A percentile compares a stretch with the other conserved stretches of the same genome.
Conservation (phyloP, 169 alveolate species). For the Plasmodium knowlesi region DNA sequence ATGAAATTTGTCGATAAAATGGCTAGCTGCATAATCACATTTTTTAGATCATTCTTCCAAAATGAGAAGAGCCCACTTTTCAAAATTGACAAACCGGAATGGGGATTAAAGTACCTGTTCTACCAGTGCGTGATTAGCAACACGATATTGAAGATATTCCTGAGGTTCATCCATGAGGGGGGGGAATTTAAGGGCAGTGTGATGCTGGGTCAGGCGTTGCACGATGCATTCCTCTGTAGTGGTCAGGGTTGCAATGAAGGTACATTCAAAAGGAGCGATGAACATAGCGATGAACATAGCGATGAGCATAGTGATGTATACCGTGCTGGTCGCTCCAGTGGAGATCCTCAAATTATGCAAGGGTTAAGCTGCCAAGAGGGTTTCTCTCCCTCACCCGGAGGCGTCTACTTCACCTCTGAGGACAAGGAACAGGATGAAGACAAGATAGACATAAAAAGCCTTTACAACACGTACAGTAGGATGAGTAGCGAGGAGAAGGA, state of each 20-base stretch:
- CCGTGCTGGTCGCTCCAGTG: neutral
- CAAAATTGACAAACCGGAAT: conserved; percentile 69
- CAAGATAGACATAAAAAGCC: neutral
- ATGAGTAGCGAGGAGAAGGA: conserved; percentile 37
- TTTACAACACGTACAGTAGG: neutral
- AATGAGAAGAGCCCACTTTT: conserved; percentile 53
- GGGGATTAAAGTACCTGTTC: conserved; percentile 66
- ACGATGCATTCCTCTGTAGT: neutral
- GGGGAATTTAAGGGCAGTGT: neutral
- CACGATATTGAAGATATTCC: conserved; percentile 23
- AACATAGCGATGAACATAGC: too few relatives aligned
- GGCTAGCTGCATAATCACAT: conserved; percentile 29
- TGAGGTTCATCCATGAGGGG: neutral
- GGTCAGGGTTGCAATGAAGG: neutral
- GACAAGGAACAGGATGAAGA: neutral
- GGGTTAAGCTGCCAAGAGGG: neutral
- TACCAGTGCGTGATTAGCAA: conserved; percentile 66
- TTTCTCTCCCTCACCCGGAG: neutral
- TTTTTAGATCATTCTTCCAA: conserved; percentile 69
- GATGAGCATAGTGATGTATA: neutral
- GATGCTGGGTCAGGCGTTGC: conserved; percentile 13
- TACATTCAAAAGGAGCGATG: neutral
- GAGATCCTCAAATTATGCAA: neutral
- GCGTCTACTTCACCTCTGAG: neutral
- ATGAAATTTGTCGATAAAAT: conserved; percentile 1